Conservation (phyloP, 805 yeast genomes). For the Wickerhamiella australiensis region DNA sequence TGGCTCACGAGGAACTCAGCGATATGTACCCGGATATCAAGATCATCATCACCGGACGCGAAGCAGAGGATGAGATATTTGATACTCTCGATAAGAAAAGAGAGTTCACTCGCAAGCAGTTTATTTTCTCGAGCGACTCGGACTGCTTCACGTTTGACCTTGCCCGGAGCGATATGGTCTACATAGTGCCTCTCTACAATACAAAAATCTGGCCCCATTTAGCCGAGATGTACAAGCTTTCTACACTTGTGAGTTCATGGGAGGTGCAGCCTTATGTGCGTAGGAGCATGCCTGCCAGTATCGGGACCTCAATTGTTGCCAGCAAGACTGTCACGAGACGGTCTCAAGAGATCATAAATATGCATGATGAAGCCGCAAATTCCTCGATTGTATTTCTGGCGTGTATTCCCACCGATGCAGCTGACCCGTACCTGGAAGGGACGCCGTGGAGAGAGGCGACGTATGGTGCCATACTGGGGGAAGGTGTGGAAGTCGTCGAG, state of each 20-base stretch:
- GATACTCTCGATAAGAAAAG: neutral
- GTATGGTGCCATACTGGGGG: neutral
- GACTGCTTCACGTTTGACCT: slow-evolving; percentile 6
- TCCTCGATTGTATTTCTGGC: neutral
- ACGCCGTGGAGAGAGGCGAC: neutral
- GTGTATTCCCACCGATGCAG: neutral
- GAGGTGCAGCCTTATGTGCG: neutral
- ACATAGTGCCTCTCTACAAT: slow-evolving; percentile 1
- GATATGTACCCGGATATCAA: neutral
- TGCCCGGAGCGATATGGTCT: neutral
- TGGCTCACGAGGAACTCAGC: slow-evolving; percentile 4
- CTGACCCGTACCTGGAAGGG: neutral
- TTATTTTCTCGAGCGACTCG: slow-evolving; percentile 8
- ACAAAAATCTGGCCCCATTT: neutral
- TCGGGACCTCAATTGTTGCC: neutral
- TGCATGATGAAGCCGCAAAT: neutral
- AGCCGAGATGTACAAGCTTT: no score
- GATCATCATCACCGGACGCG: slow-evolving; percentile 2
- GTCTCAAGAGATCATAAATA: neutral
- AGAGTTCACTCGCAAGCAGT: neutral
- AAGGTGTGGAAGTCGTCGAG: neutral
- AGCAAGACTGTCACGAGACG: neutral
- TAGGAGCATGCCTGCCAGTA: neutral
- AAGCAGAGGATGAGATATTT: slow-evolving; percentile 10
- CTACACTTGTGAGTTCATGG: neutral